Percentiles rank a stretch among this genome's conserved stretches.
Evolutionary conservation across 176 grass and related monocot genomes (phyloP).

Genomic region (Poa pratensis): DNA sequence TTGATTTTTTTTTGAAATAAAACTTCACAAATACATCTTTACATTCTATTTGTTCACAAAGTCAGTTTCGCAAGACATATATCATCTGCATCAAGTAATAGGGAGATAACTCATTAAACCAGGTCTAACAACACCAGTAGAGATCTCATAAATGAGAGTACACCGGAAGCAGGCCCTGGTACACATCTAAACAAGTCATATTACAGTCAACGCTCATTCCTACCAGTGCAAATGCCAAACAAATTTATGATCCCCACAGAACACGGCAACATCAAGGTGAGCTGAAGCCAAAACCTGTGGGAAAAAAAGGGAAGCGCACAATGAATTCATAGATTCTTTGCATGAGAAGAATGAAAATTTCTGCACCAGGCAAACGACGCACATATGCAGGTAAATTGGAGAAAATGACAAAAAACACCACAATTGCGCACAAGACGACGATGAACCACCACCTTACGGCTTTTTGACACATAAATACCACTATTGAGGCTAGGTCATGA

Average conservation of each 20-base stretch:
- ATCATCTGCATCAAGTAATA: not conserved
- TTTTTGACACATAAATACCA: too few species aligned
- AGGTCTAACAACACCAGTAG: not conserved
- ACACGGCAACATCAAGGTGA: not conserved
- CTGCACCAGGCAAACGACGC: not conserved
- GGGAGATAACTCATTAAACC: not conserved
- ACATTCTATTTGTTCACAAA: too few species aligned
- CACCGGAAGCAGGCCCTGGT: not conserved
- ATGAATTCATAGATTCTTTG: not conserved
- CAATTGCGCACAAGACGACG: too few species aligned
- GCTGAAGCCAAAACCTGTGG: not conserved
- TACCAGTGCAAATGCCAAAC: not conserved
- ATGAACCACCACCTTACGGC: too few species aligned
- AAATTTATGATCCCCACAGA: not conserved
- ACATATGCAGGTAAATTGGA: not conserved
- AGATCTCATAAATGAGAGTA: not conserved
- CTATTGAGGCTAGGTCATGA: too few species aligned
- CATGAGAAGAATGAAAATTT: not conserved
- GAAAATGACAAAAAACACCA: too few species aligned
- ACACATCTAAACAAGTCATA: not conserved
- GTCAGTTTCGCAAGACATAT: too few species aligned
- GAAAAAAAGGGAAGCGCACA: not conserved
- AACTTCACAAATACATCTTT: too few species aligned
- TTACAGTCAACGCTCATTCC: not conserved
- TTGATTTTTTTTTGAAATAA: too few species aligned